Evolutionary conservation across 2,329 filamentous ascomycete species (phyloP).

Genomic region (Aquanectria penicillioides): DNA sequence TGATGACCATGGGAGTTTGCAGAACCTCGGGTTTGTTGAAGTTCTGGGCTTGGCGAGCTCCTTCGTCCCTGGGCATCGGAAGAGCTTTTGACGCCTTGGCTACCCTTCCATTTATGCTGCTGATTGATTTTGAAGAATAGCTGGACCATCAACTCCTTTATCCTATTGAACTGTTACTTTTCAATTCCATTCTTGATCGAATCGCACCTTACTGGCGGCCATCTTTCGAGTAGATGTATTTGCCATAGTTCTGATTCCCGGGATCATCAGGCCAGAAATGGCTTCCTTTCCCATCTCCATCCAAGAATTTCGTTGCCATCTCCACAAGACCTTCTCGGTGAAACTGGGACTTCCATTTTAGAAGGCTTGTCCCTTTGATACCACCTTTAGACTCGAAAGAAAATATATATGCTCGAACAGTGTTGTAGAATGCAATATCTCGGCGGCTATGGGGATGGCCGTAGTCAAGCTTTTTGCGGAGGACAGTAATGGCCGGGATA

Average conservation of each 20-base stretch:
- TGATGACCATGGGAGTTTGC: too few species aligned
- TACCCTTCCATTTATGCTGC: constrained; percentile 9
- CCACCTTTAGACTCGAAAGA: constrained; percentile 18
- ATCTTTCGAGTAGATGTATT: constrained; percentile 26
- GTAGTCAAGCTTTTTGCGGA: constrained; percentile 33
- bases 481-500: constrained; percentile 26
- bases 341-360: constrained; percentile 19
- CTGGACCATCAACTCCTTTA: constrained; percentile 2
- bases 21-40: too few species aligned
- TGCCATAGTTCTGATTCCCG: not conserved
- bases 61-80: not conserved
- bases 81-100: not conserved
- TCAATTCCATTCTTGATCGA: not conserved
- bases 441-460: constrained; percentile 1
- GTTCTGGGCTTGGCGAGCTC: not conserved
- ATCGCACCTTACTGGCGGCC: not conserved
- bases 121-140: constrained; percentile 15
- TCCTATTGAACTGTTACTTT: too few species aligned
- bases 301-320: constrained; percentile 28
- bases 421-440: constrained; percentile 33
- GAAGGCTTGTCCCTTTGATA: constrained; percentile 6
- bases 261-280: constrained; percentile 32
- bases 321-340: constrained; percentile 33
- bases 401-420: constrained; percentile 2
- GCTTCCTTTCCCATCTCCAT: constrained; percentile 21